phyloP scores from a whole-genome alignment of 805 yeast species.

The Metschnikowia lunata region DNA sequence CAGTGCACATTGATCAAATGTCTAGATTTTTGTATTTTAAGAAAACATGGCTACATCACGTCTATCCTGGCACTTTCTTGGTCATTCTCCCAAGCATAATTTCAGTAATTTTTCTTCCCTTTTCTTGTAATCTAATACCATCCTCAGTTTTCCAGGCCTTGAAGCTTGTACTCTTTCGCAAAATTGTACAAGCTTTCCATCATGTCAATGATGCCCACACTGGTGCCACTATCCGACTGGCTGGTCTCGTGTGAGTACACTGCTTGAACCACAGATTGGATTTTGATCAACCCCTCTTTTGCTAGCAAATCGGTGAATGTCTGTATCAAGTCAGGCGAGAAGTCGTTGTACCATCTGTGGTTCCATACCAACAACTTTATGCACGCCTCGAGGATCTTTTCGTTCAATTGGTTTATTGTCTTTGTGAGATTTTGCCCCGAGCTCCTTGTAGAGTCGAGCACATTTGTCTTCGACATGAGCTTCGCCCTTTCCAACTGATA shows the following conservation, averaged over 20 bases:
- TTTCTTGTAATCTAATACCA: neutral
- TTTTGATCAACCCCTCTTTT: slow-evolving; percentile 75
- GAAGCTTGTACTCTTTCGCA: slow-evolving; percentile 41
- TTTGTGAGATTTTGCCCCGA: slow-evolving; percentile 34
- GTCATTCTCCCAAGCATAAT: too few species aligned
- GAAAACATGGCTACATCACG: too few species aligned
- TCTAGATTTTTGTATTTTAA: too few species aligned
- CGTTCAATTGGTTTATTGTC: slow-evolving; percentile 43
- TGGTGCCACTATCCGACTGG: slow-evolving; percentile 20
- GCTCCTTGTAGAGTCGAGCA: slow-evolving; percentile 7
- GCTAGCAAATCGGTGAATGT: slow-evolving; percentile 58
- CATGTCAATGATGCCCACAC: slow-evolving; percentile 49
- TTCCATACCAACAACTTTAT: slow-evolving; percentile 93
- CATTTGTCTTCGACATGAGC: slow-evolving; percentile 23
- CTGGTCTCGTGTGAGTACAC: slow-evolving; percentile 44
- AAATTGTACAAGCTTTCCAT: slow-evolving; percentile 49
- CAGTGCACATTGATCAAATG: too few species aligned
- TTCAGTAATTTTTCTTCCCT: neutral
- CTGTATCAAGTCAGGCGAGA: slow-evolving; percentile 64
- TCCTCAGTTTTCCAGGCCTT: slow-evolving; percentile 34
- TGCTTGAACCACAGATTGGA: slow-evolving; percentile 67
- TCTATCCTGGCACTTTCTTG: too few species aligned
- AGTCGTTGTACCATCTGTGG: slow-evolving; percentile 95
- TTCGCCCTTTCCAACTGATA: slow-evolving; percentile 50
- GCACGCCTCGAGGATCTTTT: slow-evolving; percentile 58